A percentile compares a stretch with the other conserved stretches of the same genome.
Conservation (phyloP, 2,329 filamentous ascomycete genomes). For the Tolypocladium tropicale region DNA sequence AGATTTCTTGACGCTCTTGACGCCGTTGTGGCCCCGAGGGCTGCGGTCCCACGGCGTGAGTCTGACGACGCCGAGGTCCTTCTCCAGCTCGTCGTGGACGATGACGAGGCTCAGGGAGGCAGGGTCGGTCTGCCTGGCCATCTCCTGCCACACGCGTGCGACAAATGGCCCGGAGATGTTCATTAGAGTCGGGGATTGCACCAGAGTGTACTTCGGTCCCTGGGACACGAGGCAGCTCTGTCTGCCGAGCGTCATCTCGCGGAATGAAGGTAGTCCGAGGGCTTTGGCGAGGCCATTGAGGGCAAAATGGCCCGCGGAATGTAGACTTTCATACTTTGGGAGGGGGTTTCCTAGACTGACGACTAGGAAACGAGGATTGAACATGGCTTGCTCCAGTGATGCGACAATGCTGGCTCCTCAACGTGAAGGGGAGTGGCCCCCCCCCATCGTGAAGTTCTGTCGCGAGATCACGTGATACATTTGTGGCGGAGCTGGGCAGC, state of each 20-base stretch:
- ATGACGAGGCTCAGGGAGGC: conserved; percentile 51
- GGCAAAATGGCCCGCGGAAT: conserved; percentile 77
- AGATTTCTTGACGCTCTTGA: conserved; percentile 53
- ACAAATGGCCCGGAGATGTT: conserved; percentile 72
- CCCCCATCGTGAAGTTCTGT: background rate
- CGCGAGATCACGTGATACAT: background rate
- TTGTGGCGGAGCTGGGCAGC: conserved; percentile 1
- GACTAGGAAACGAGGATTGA: conserved; percentile 55
- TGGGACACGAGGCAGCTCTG: conserved; percentile 39
- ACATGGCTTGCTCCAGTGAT: conserved; percentile 18
- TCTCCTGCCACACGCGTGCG: conserved; percentile 51
- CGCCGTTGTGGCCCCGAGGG: conserved; percentile 62
- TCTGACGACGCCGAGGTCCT: conserved; percentile 55
- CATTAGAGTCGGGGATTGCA: conserved; percentile 72
- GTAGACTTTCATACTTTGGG: conserved; percentile 66
- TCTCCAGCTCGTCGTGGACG: conserved; percentile 83
- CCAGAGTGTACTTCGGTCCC: conserved; percentile 50
- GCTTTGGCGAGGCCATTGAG: conserved; percentile 48
- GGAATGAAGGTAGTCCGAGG: conserved; percentile 37
- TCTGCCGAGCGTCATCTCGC: conserved; percentile 34
- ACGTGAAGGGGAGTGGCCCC: background rate
- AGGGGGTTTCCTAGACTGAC: conserved; percentile 81
- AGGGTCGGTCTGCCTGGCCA: conserved; percentile 27
- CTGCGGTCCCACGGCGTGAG: conserved; percentile 54
- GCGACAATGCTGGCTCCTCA: background rate